Base-by-base conservation (phyloP, 768 basidiomycete species). In the Lactarius sanguifluus region DNA sequence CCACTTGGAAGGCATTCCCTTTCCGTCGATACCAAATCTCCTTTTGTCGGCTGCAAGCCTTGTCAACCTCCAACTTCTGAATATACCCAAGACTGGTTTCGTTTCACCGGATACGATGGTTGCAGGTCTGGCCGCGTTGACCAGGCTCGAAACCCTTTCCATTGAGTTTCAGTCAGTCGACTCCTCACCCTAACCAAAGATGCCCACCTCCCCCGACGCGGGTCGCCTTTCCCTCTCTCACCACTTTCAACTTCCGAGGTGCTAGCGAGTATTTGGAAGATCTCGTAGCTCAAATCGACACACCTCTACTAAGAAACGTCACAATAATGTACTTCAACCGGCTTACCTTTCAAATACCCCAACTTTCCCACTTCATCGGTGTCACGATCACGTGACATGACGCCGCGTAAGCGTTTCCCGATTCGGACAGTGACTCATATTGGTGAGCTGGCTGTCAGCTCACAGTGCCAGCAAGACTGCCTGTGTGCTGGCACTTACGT, bases 231-330 rank as follows among this genome's bases (percentile, higher is more conserved):
- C 25, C 62, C 8, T 34, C 56, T 57, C 62, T 64, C 34, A 47
- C 32, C 9, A 1, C 1, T 2, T 45, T 64, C 28, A 5, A 7
- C 10, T 57, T 57, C 20, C 34, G 45, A 10, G 63, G 63, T 10
- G 12, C 28, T 45, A 36, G 45, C 57, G 45, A 64, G 28, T 64
- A 64, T 5, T 15, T 64, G 25, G 47, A 59, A 18, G 64, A 40
- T n/a, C 43, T 59, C 18, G 36, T 41, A 15, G 23, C 45, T 28
- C n/a, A 13, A 23, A 59, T 64, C 36, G 28, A 47, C 5, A 18
- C 64, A 1, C 64, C 64, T 18, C 10, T 7, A 1, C 57, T 64
- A 20, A 20, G n/a, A 8, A 2, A 16, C 20, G 15, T 52, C 36
- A 16, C 20, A 47, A 20, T 12, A 28, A 8, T 1, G 13, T 43